These are phyloP conservation scores for Kodamaea nitidulidarum DNA, from an alignment of 805 yeast species.

Conservation along the genomic window DNA sequence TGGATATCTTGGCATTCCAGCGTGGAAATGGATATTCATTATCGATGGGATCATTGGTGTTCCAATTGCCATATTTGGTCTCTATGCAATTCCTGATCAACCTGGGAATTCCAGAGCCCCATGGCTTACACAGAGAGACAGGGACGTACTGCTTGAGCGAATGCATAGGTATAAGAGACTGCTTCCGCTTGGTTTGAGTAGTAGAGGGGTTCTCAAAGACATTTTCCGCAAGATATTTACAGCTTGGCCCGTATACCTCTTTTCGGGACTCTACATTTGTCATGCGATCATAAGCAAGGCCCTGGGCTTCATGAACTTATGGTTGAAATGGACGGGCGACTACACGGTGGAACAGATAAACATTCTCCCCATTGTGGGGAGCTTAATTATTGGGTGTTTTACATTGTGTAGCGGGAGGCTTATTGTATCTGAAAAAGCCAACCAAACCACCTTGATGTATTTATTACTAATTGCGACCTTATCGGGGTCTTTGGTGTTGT, in stretches of 20 bases:
- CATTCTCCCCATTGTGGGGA: conserved; percentile 5
- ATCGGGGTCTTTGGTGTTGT: conserved; percentile 1
- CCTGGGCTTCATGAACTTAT: conserved; percentile 8
- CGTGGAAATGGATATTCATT: conserved; percentile 47
- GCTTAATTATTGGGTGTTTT: conserved; percentile 3
- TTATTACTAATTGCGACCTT: conserved; percentile 1
- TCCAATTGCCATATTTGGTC: conserved; percentile 35
- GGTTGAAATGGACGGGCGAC: conserved; percentile 9
- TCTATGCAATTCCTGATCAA: conserved; percentile 45
- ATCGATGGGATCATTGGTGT: conserved; percentile 30
- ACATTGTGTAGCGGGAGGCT: conserved; percentile 6
- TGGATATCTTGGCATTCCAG: conserved; percentile 36
- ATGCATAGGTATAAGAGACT: conserved; percentile 5
- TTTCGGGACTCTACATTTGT: conserved; percentile 8
- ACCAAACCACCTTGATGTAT: conserved; percentile 3
- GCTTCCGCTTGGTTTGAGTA: conserved; percentile 2
- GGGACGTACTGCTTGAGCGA: conserved; percentile 6
- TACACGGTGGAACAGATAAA: conserved; percentile 6
- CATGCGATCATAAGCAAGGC: conserved; percentile 8
- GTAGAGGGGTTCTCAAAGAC: background rate
- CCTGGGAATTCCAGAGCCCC: conserved; percentile 15
- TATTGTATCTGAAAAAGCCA: background rate
- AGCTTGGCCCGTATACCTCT: conserved; percentile 8
- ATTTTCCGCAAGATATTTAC: conserved; percentile 3
- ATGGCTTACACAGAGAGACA: conserved; percentile 8